Conservation (phyloP, 2,329 filamentous ascomycete species). For the Cytospora chrysosperma region DNA sequence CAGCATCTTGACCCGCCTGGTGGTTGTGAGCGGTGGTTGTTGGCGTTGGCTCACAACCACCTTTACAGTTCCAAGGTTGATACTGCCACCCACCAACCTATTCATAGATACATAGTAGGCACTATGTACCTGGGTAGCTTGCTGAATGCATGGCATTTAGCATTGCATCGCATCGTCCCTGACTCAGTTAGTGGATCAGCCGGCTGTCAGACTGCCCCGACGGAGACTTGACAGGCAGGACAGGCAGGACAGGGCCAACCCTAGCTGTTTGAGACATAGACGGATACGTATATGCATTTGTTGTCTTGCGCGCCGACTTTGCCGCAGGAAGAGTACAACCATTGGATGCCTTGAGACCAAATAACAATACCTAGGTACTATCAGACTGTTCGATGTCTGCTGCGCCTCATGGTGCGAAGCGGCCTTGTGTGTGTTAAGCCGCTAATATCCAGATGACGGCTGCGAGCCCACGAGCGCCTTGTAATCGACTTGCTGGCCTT, state of each 20-base stretch:
- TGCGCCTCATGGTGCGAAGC: slow-evolving; percentile 5
- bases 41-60: slow-evolving; percentile 3
- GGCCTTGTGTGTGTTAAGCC: slow-evolving; percentile 5
- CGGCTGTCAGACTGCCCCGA: not conserved
- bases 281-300: slow-evolving; percentile 11
- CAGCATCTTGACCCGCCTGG: not conserved
- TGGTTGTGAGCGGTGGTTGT: too few relatives aligned
- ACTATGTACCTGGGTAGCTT: too few relatives aligned
- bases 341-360: slow-evolving; percentile 7
- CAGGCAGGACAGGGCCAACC: not conserved
- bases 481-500: not conserved
- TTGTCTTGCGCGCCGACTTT: slow-evolving; percentile 8
- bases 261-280: not conserved
- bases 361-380: too few relatives aligned
- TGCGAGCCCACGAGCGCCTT: not conserved
- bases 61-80: slow-evolving; percentile 5
- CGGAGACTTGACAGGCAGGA: not conserved
- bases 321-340: slow-evolving; percentile 1
- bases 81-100: not conserved
- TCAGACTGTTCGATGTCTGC: slow-evolving; percentile 4
- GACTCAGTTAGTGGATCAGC: not conserved
- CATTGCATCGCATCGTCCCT: slow-evolving; percentile 9
- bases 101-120: too few relatives aligned
- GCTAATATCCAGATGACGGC: slow-evolving; percentile 8
- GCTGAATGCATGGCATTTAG: slow-evolving; percentile 1